Evolutionary conservation across 495 filamentous ascomycete species (phyloP), one percentile per base, ranked within the genome.

Genomic region (Letharia columbiana): DNA sequence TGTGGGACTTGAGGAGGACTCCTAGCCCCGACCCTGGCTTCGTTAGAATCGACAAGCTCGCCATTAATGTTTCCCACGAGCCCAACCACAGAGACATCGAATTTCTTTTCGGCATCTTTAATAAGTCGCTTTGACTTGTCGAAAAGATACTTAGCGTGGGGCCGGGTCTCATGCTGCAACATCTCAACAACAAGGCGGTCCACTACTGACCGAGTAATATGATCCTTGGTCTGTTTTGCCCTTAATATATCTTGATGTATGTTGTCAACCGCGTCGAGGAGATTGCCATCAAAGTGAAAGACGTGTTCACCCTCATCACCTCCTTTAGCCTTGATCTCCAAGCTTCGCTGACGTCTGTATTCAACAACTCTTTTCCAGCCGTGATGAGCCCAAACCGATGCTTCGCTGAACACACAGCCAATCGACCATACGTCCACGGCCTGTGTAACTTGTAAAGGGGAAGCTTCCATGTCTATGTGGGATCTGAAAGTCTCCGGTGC

Each of bases 351-450:
- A 9, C 68, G 49, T 9, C 69, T 71, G 66, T 81, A 83, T 11
- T 75, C 67, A 2, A 37, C 54, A n/a, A 79, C 72, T 61, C 73
- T 71, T 13, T 72, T 63, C 45, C 61, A 66, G 2, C 75, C 79
- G 18, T 73, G 66, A 4, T 69, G 71, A 12, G 77, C 68, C 79
- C 79, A 82, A 11, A 75, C 72, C 10, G 72, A 72, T 58, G 71
- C 77, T 69, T 81, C 78, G 59, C 80, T 82, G 20, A 75, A 71
- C 18, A 82, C 71, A 65, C 78, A 78, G 10, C 78, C 80, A 11
- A 81, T 68, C 0, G 79, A 78, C 75, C 78, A 83, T 10, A 82
- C 77, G 64, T 82, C 80, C 37, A 76, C 72, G 31, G 47, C 65
- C 39, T 69, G 70, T 45, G 63, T 60, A 8, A 73, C 69, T 20